Evolutionary conservation across 805 yeast species (phyloP).

Genomic region (Tanozyma kutaoensis): DNA sequence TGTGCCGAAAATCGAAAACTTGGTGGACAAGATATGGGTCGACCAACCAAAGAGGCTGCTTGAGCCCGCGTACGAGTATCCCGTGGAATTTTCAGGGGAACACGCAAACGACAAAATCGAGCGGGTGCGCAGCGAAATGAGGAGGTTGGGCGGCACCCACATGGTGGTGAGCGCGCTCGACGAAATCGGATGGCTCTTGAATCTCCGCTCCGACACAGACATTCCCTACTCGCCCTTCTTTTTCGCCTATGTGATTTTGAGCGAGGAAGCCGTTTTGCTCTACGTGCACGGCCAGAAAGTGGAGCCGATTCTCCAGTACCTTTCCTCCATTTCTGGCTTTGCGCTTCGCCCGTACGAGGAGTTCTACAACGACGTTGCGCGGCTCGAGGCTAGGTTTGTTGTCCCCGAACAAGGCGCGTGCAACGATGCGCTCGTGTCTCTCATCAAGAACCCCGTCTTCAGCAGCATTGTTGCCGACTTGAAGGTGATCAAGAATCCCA

Average conservation of each 20-base stretch:
- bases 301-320: constrained; percentile 17
- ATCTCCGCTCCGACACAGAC: constrained; percentile 36
- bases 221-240: constrained; percentile 44
- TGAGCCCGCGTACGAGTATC: constrained; percentile 18
- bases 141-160: constrained; percentile 9
- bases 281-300: constrained; percentile 32
- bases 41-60: constrained; percentile 20
- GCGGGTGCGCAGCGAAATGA: constrained; percentile 18
- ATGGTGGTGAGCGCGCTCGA: constrained; percentile 34
- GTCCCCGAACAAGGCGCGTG: too few species aligned
- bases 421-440: constrained; percentile 18
- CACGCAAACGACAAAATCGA: constrained; percentile 14
- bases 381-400: too few species aligned
- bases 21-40: constrained; percentile 3
- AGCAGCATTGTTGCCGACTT: constrained; percentile 16
- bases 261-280: constrained; percentile 18
- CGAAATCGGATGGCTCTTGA: constrained; percentile 41
- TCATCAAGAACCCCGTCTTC: constrained; percentile 20
- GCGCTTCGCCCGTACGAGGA: constrained; percentile 30
- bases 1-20: too few species aligned
- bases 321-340: constrained; percentile 16
- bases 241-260: constrained; percentile 26
- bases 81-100: constrained; percentile 21
- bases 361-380: constrained; percentile 30
- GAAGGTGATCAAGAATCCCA: constrained; percentile 37